Evolutionary conservation across 1,139 yeast species (phyloP).

Genomic region (Sugiyamaella grinbergsii): DNA sequence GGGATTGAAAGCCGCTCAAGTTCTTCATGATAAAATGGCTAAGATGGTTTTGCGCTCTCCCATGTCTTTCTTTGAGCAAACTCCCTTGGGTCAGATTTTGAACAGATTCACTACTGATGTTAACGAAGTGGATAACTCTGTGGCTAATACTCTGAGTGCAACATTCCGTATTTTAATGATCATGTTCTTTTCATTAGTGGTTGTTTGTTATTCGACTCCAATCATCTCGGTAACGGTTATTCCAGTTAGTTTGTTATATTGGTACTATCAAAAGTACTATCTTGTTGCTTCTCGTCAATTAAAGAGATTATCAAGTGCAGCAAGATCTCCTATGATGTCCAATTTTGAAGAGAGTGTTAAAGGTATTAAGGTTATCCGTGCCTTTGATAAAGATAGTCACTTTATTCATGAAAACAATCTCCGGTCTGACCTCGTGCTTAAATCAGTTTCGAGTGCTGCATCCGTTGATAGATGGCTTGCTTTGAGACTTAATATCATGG

Average conservation of each 20-base stretch:
- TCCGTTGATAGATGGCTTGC: conserved; percentile 65
- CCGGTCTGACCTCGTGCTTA: conserved; percentile 63
- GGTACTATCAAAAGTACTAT: conserved; percentile 81
- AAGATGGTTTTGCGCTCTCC: conserved; percentile 74
- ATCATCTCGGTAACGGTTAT: conserved; percentile 51
- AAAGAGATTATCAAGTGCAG: conserved; percentile 74
- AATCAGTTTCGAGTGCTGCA: conserved; percentile 51
- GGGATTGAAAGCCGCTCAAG: conserved; percentile 76
- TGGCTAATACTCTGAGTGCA: conserved; percentile 40
- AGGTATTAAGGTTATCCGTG: conserved; percentile 71
- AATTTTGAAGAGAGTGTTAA: conserved; percentile 74
- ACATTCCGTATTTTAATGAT: conserved; percentile 56
- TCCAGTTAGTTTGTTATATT: conserved; percentile 60
- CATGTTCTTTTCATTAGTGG: conserved; percentile 61
- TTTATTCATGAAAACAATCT: conserved; percentile 57
- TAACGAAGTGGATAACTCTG: conserved; percentile 65
- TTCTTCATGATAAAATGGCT: conserved; percentile 78
- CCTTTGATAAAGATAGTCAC: conserved; percentile 52
- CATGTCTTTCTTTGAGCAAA: conserved; percentile 63
- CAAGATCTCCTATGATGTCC: conserved; percentile 75
- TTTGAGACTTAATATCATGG: conserved; percentile 66
- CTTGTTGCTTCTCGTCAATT: conserved; percentile 78
- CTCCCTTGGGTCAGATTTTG: conserved; percentile 68
- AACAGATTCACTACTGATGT: conserved; percentile 75
- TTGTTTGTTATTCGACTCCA: conserved; percentile 71